Conservation (phyloP, 208 protist genomes). For the Polymyxa betae region DNA sequence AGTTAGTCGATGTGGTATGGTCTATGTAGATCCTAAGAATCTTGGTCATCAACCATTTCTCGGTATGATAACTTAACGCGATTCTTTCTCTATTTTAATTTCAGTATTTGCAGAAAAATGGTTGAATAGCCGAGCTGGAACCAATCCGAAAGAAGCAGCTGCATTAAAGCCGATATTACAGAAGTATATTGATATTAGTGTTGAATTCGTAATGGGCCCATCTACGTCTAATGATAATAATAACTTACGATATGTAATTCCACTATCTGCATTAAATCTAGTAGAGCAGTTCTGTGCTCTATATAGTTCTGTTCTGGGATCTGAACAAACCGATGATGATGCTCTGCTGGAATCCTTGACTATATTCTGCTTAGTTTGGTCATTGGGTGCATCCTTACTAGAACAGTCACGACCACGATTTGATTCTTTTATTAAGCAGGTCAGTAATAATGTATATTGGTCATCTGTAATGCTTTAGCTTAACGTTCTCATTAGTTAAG, state of each 20-base stretch:
- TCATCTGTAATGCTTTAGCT: background rate
- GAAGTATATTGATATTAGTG: constrained; percentile 55
- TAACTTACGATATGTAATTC: constrained; percentile 69
- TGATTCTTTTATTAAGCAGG: constrained; percentile 89
- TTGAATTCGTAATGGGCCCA: constrained; percentile 45
- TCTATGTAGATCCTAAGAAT: constrained; percentile 96
- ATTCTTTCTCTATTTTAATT: background rate
- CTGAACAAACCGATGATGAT: constrained; percentile 78
- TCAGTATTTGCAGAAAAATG: constrained; percentile 9
- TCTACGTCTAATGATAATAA: constrained; percentile 1
- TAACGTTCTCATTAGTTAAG: constrained; percentile 43
- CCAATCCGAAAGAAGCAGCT: constrained; percentile 34
- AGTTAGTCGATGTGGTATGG: constrained; percentile 97
- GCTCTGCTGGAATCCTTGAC: constrained; percentile 86
- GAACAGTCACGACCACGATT: constrained; percentile 82
- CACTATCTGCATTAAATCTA: constrained; percentile 86
- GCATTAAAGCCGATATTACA: background rate
- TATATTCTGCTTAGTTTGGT: constrained; percentile 93
- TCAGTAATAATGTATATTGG: constrained; percentile 71
- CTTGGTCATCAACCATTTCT: constrained; percentile 77
- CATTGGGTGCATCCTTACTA: constrained; percentile 86
- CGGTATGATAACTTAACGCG: constrained; percentile 25
- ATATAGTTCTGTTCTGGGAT: constrained; percentile 80
- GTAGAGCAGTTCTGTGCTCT: constrained; percentile 90
- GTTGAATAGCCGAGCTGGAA: background rate